Evolutionary conservation across 1,139 yeast genomes (phyloP).

Genomic region (Debaryomyces coudertii): DNA sequence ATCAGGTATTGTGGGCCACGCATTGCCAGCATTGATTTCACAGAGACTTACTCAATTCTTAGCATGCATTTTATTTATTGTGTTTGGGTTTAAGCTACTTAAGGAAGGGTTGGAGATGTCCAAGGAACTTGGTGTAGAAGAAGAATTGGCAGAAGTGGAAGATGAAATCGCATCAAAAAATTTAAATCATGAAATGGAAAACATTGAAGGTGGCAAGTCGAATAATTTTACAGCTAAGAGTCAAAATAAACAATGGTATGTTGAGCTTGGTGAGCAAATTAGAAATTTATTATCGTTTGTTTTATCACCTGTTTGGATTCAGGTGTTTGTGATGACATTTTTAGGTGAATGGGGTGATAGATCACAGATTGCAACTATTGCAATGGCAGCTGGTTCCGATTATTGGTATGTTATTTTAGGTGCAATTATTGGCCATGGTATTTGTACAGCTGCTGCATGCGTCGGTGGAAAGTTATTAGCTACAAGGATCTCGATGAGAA

Average conservation of each 20-base stretch:
- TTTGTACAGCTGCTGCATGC: conserved; percentile 94
- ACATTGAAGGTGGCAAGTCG: conserved; percentile 50
- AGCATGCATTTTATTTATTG: conserved; percentile 78
- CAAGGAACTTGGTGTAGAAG: conserved; percentile 82
- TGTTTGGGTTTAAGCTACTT: conserved; percentile 78
- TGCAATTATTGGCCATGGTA: conserved; percentile 84
- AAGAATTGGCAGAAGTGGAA: conserved; percentile 95
- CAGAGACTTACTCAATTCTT: conserved; percentile 76
- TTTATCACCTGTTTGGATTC: conserved; percentile 90
- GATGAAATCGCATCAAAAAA: conserved; percentile 79
- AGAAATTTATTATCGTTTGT: conserved; percentile 61
- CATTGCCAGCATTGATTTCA: conserved; percentile 82
- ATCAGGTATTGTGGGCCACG: conserved; percentile 90
- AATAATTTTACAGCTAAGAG: conserved; percentile 13
- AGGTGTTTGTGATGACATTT: conserved; percentile 94
- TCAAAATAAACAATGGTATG: conserved; percentile 26
- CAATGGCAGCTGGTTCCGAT: conserved; percentile 97
- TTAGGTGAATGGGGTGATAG: conserved; percentile 99
- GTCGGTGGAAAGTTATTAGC: conserved; percentile 91
- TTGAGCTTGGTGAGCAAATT: conserved; percentile 35
- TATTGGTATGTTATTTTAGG: conserved; percentile 90
- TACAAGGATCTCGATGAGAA: conserved; percentile 85
- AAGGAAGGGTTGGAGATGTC: conserved; percentile 85
- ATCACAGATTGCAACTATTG: conserved; percentile 96
- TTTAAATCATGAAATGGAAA: conserved; percentile 52